Percentiles rank a stretch among this genome's conserved stretches.
Evolutionary conservation across 1,284 basidiomycete species (phyloP).

Genomic region (Neonothopanus nambi): DNA sequence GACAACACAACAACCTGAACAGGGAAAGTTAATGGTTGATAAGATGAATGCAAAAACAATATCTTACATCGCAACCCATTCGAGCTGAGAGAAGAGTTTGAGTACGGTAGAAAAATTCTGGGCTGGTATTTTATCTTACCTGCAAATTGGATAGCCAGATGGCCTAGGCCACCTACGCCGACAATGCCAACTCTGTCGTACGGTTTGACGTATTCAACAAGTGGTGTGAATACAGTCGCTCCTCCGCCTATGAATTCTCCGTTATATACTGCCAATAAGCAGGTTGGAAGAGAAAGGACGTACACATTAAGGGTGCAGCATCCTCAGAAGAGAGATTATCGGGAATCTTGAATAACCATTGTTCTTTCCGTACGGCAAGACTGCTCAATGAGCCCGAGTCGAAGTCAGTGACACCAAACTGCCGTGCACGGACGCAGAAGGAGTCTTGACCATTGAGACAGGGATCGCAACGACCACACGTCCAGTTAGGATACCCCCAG

Average conservation of each 20-base stretch:
- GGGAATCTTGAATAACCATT: slow-evolving; percentile 67
- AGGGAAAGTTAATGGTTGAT: too few relatives aligned
- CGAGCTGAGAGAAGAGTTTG: too few relatives aligned
- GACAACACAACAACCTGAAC: slow-evolving; percentile 57
- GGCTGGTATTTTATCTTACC: slow-evolving; percentile 27
- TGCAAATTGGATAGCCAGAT: slow-evolving; percentile 54
- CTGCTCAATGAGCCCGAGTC: slow-evolving; percentile 61
- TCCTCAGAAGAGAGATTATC: slow-evolving; percentile 51
- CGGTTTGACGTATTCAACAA: slow-evolving; percentile 43
- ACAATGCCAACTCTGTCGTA: slow-evolving; percentile 61
- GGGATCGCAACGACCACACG: slow-evolving; percentile 18
- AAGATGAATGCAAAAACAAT: too few relatives aligned
- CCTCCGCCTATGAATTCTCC: slow-evolving; percentile 30
- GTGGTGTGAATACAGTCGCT: slow-evolving; percentile 62
- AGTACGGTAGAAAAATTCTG: too few relatives aligned
- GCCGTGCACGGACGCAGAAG: slow-evolving; percentile 31
- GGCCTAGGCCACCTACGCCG: slow-evolving; percentile 59
- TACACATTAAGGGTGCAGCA: slow-evolving; percentile 53
- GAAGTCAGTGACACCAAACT: slow-evolving; percentile 48
- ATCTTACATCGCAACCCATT: slow-evolving; percentile 46
- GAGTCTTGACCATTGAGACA: slow-evolving; percentile 42
- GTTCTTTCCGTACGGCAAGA: slow-evolving; percentile 57
- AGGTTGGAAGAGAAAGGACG: slow-evolving; percentile 13
- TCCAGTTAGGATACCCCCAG: slow-evolving; percentile 17
- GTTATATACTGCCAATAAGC: not conserved